A percentile compares a stretch with the other conserved stretches of the same genome.
phyloP scores from a whole-genome alignment of 2,329 filamentous ascomycete genomes.

The Botrytis fragariae region DNA sequence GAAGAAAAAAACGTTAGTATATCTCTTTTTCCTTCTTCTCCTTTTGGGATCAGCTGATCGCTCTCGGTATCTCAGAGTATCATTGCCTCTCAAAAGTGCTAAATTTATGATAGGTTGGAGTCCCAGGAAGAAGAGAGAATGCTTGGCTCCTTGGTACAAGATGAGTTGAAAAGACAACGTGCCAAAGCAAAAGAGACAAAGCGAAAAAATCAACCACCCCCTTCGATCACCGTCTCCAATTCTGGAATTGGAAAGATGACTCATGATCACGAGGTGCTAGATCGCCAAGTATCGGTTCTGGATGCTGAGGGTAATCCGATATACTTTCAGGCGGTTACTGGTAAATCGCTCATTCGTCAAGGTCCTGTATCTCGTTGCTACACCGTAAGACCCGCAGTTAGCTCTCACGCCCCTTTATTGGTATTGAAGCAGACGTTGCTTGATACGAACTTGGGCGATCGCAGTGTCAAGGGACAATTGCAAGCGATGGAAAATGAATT shows the following conservation, averaged over 20 bases:
- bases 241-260: conserved; percentile 31
- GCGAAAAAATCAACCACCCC: conserved; percentile 52
- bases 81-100: neutral
- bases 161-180: conserved; percentile 67
- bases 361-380: conserved; percentile 67
- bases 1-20: conserved; percentile 41
- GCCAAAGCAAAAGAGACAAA: conserved; percentile 63
- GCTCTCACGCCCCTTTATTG: conserved; percentile 54
- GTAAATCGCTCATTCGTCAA: conserved; percentile 63
- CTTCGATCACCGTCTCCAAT: conserved; percentile 30
- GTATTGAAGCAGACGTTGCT: conserved; percentile 71
- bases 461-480: conserved; percentile 68
- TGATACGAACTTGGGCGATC: conserved; percentile 55
- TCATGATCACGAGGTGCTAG: conserved; percentile 46
- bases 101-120: conserved; percentile 9
- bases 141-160: conserved; percentile 67
- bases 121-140: conserved; percentile 48
- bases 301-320: conserved; percentile 63
- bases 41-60: neutral
- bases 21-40: neutral
- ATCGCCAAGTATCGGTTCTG: conserved; percentile 62
- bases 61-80: neutral
- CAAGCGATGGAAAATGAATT: conserved; percentile 74
- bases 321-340: conserved; percentile 68
- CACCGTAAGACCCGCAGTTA: conserved; percentile 67